A percentile compares a stretch with the other conserved stretches of the same genome.
Conservation (phyloP, 106 monocot genomes). For the Acanthochlamys bracteata region DNA sequence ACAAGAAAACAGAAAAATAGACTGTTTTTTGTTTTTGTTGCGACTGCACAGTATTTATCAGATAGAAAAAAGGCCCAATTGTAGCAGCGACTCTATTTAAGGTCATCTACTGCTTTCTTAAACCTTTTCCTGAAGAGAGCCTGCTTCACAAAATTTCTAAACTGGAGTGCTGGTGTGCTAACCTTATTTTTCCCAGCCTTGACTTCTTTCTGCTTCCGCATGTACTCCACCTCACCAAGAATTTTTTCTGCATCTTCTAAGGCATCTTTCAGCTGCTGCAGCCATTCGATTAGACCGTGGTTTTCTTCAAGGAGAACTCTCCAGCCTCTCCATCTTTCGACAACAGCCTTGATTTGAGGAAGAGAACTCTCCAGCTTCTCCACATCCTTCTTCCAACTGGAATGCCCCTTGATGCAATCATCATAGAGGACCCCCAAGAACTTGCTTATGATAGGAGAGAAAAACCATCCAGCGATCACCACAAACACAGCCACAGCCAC, state of each 20-base stretch:
- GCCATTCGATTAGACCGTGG: not conserved
- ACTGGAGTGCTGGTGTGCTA: not conserved
- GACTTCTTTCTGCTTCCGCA: not conserved
- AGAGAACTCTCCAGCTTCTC: not conserved
- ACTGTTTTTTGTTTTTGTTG: no score
- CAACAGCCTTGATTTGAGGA: not conserved
- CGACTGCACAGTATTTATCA: not conserved
- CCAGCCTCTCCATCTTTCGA: not conserved
- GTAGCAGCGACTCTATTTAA: not conserved
- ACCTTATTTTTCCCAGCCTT: constrained; percentile 2
- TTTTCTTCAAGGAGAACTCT: not conserved
- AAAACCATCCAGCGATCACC: constrained; percentile 3
- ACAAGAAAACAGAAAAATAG: no score
- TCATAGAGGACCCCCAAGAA: not conserved
- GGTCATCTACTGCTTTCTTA: not conserved
- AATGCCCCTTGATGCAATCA: not conserved
- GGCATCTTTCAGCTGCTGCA: constrained; percentile 1
- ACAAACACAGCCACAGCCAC: no score
- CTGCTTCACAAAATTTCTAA: not conserved
- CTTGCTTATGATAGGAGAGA: not conserved
- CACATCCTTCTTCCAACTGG: not conserved
- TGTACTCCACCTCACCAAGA: not conserved
- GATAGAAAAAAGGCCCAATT: not conserved
- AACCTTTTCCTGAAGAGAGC: not conserved
- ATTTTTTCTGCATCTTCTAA: not conserved